Conservation (phyloP, 2,329 filamentous ascomycete species). For the Talaromyces pinophilus region DNA sequence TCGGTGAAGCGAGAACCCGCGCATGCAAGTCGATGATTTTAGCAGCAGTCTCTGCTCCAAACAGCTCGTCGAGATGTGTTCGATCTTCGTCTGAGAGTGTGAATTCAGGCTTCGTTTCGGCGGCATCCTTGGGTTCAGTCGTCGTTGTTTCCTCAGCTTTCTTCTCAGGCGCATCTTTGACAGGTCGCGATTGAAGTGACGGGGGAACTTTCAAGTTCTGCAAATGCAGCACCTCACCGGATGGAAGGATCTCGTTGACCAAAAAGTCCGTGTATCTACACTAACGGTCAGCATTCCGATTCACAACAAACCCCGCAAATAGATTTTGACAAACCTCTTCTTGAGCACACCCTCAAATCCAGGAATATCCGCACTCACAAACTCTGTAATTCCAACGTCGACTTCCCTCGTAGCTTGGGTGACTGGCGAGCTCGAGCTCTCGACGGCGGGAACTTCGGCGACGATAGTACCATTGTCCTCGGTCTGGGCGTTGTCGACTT, state of each 20-base stretch:
- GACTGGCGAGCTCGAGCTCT: conserved; percentile 9
- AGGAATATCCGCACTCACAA: conserved; percentile 57
- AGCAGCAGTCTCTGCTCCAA: conserved; percentile 54
- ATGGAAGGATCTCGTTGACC: conserved; percentile 81
- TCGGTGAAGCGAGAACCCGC: conserved; percentile 55
- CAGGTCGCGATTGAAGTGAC: conserved; percentile 21
- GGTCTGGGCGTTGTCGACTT: conserved; percentile 27
- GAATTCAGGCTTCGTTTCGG: conserved; percentile 29
- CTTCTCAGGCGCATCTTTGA: conserved; percentile 4
- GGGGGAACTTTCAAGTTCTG: conserved; percentile 46
- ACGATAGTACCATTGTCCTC: conserved; percentile 25
- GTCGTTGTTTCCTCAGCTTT: conserved; percentile 5
- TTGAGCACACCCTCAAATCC: conserved; percentile 68
- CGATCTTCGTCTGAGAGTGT: conserved; percentile 49
- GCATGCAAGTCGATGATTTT: conserved; percentile 59
- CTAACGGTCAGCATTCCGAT: neutral
- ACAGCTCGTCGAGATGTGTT: conserved; percentile 47
- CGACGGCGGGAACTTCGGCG: conserved; percentile 23
- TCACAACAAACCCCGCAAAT: neutral
- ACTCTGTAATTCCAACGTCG: conserved; percentile 64
- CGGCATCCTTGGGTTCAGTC: conserved; percentile 18
- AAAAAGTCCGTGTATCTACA: conserved; percentile 83
- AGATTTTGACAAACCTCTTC: conserved; percentile 46
- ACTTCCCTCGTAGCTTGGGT: conserved; percentile 37
- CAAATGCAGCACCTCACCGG: conserved; percentile 75